Conservation (phyloP, 495 filamentous ascomycete genomes). For the Aspergillus affinis region DNA sequence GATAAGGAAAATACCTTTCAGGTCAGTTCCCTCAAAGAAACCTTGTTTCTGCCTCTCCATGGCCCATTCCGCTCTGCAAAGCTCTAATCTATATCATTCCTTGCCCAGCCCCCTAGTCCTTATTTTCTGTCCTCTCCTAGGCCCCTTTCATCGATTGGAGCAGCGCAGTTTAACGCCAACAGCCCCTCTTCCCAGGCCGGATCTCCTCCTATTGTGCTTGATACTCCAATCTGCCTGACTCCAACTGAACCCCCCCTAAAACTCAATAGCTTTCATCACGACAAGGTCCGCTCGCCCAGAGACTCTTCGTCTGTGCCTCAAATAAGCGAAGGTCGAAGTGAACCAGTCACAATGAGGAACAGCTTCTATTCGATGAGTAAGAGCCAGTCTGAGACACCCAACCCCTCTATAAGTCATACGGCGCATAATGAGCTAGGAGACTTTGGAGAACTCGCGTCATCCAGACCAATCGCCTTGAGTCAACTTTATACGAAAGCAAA, state of each 20-base stretch:
- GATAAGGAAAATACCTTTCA: not conserved
- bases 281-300: not conserved
- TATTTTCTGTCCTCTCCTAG: not conserved
- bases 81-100: not conserved
- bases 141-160: not conserved
- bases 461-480: slow-evolving; percentile 25
- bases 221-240: not conserved
- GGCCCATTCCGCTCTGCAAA: not conserved
- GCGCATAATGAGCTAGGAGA: slow-evolving; percentile 20
- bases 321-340: not conserved
- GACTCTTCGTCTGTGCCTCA: not conserved
- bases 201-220: not conserved
- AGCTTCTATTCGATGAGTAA: slow-evolving; percentile 1
- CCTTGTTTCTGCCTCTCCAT: not conserved
- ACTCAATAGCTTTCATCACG: not conserved
- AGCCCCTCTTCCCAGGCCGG: not conserved
- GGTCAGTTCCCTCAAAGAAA: not conserved
- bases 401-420: slow-evolving; percentile 5
- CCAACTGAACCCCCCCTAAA: not conserved
- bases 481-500: slow-evolving; percentile 16
- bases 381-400: not conserved
- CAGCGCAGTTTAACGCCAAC: not conserved
- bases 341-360: not conserved
- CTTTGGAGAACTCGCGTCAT: slow-evolving; percentile 24
- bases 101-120: not conserved